A percentile compares a stretch with the other conserved stretches of the same genome.
These are phyloP conservation scores for Ramalina peruviana DNA, from an alignment of 495 filamentous ascomycete genomes.

Conservation along the genomic window DNA sequence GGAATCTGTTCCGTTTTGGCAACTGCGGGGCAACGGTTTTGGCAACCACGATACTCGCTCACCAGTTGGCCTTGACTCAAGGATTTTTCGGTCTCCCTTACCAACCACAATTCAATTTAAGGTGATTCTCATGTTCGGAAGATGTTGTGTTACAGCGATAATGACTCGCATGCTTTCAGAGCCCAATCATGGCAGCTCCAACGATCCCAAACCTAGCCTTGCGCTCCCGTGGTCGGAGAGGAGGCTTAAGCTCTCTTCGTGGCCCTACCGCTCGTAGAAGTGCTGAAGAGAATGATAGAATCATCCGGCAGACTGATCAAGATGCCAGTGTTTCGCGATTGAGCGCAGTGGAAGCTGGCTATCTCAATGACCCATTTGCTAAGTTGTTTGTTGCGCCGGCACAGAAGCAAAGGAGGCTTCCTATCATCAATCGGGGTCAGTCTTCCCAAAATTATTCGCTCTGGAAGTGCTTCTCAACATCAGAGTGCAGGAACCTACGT, in stretches of 20 bases:
- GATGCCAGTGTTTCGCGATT: slow-evolving; percentile 81
- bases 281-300: slow-evolving; percentile 32
- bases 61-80: no score
- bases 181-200: slow-evolving; percentile 45
- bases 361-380: slow-evolving; percentile 73
- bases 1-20: not conserved
- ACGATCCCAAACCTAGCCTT: slow-evolving; percentile 58
- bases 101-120: not conserved
- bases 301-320: slow-evolving; percentile 79
- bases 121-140: not conserved
- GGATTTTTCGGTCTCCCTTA: not conserved
- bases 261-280: slow-evolving; percentile 7
- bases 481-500: slow-evolving; percentile 68
- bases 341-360: slow-evolving; percentile 79
- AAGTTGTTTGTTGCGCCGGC: slow-evolving; percentile 37
- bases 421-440: slow-evolving; percentile 86
- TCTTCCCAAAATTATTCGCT: not conserved
- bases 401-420: slow-evolving; percentile 43
- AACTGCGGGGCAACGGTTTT: not conserved
- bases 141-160: no score
- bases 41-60: not conserved
- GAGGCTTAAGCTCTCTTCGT: slow-evolving; percentile 31
- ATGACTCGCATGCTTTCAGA: not conserved
- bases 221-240: slow-evolving; percentile 27
- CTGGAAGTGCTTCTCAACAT: not conserved